A percentile compares a stretch with the other conserved stretches of the same genome.
Conservation (phyloP, 768 basidiomycete species). For the Mycena maculata region DNA sequence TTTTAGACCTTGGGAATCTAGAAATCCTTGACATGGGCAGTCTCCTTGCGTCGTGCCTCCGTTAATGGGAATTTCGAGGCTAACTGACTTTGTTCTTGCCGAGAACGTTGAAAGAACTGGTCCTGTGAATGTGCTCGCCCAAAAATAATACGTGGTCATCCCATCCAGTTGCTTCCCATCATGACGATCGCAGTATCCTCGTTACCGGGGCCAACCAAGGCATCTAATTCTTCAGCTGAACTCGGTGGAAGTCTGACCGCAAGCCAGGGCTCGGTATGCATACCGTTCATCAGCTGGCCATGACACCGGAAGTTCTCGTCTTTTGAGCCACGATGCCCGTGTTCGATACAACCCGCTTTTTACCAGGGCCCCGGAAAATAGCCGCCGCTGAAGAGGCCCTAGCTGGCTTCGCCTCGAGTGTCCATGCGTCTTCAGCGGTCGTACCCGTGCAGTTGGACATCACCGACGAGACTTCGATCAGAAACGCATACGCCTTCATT, state of each 20-base stretch:
- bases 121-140: too few species aligned
- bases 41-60: too few species aligned
- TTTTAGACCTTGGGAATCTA: too few species aligned
- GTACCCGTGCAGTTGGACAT: constrained; percentile 32
- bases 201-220: constrained; percentile 32
- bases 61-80: too few species aligned
- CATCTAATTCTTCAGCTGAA: background rate
- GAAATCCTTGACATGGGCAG: too few species aligned
- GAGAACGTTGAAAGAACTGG: too few species aligned
- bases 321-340: background rate
- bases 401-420: constrained; percentile 3
- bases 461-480: constrained; percentile 28
- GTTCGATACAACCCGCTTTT: background rate
- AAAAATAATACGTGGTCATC: too few species aligned
- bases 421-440: constrained; percentile 21
- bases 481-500: constrained; percentile 2
- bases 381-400: constrained; percentile 22
- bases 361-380: constrained; percentile 22
- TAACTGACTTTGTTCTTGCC: too few species aligned
- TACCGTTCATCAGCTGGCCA: constrained; percentile 24
- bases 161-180: too few species aligned
- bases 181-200: constrained; percentile 22
- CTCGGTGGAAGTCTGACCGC: background rate
- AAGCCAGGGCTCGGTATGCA: constrained; percentile 24
- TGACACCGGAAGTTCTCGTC: constrained; percentile 17